Percentiles rank a stretch among this genome's conserved stretches.
These are phyloP conservation scores for Naganishia vishniacii DNA, from an alignment of 768 basidiomycete species.

Conservation along the genomic window DNA sequence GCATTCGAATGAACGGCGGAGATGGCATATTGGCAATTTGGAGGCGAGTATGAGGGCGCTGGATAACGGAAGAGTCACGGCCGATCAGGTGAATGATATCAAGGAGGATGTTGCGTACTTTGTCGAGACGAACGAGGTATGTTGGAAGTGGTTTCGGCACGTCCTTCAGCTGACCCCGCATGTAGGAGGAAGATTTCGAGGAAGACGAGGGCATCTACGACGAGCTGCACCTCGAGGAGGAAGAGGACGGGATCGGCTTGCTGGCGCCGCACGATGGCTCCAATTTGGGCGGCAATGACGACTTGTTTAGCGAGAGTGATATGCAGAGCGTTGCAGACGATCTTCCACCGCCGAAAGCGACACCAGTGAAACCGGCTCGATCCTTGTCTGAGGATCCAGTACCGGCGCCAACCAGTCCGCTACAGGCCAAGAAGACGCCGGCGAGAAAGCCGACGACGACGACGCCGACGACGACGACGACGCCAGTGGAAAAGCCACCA, in stretches of 20 bases:
- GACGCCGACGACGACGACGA: conserved; percentile 26
- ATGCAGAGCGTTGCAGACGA: conserved; percentile 20
- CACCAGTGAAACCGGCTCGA: conserved; percentile 1
- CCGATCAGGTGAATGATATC: conserved; percentile 71
- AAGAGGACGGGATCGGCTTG: conserved; percentile 67
- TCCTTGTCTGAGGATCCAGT: conserved; percentile 14
- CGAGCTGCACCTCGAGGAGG: conserved; percentile 92
- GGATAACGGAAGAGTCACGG: conserved; percentile 81
- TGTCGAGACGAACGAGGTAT: conserved; percentile 86
- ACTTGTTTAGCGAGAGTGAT: conserved; percentile 13
- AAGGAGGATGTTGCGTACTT: conserved; percentile 96
- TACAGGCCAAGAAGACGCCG: conserved; percentile 41
- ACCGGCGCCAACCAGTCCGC: conserved; percentile 40
- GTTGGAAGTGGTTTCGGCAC: conserved; percentile 51
- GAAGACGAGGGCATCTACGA: conserved; percentile 97
- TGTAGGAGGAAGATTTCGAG: conserved; percentile 91
- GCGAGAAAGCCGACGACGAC: conserved; percentile 41
- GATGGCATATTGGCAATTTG: conserved; percentile 88
- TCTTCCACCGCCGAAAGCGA: conserved; percentile 1
- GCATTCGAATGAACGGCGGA: conserved; percentile 79
- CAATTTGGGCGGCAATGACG: conserved; percentile 16
- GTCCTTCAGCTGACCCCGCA: conserved; percentile 23
- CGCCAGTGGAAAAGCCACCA: background rate
- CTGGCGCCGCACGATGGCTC: conserved; percentile 11
- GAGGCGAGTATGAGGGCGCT: conserved; percentile 88